Evolutionary conservation across 805 yeast genomes (phyloP), one percentile per base, ranked within the genome.

Genomic region (Spathaspora arborariae): DNA sequence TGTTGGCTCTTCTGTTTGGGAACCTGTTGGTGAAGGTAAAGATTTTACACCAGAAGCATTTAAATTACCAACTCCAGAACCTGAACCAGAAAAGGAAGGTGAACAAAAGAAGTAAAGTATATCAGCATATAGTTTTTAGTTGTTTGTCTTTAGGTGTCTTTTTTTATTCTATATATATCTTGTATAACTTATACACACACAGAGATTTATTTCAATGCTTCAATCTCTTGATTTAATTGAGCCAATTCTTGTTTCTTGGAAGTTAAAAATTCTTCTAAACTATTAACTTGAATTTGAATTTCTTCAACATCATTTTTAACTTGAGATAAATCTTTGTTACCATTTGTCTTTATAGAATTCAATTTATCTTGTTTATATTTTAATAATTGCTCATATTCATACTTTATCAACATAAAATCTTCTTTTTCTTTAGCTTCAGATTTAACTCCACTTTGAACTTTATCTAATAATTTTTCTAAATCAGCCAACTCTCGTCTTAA

Each of bases 1-100:
- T 21, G 95, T 87, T 41, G 96, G 96, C 41, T 82, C 92, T 9
- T 81, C 92, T 26, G 89, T 85, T 41, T 88, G 96, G 94, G 96
- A 88, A 66, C 96, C 85, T 56, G 92, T 88, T 56, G 96, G 96
- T 48, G 85, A 83, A 16, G 96, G 96, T 59, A 75, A 79, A 51
- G 96, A 88, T 64, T 80, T 76, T 55, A 81, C 92, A 20, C 96
- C 96, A 5, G 90, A 83, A 51, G 67, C 80, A 36, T 88, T 88
- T 77, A 84, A 84, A 65, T 80, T 88, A 59, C 96, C 96, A 44
- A 76, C 82, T 42, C 95, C 95, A 24, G 81, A 80, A 66, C 88
- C 89, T 9, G 95, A 85, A 65, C 82, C 85, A 30, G 62, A 62
- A 52, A 59, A 60, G 46, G 68, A 63, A 51, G 63, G 60, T 46